phyloP scores from a whole-genome alignment of 177 flowering plant genomes.

The Vitis hybrid region DNA sequence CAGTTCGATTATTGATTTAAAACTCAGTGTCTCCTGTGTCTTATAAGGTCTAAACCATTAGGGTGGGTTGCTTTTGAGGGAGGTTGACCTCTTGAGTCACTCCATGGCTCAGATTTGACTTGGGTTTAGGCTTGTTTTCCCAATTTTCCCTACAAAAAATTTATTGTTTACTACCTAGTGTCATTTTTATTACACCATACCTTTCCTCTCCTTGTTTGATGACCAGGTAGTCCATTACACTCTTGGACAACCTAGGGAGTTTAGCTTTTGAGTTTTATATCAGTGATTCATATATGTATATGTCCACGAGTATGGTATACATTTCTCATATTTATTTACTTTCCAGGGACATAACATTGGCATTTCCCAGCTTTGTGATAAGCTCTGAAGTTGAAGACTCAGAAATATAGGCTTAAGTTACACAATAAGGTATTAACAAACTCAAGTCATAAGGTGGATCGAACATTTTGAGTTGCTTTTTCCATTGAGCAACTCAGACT shows the following conservation, averaged over 20 bases:
- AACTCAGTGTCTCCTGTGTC: not conserved
- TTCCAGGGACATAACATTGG: conserved; percentile 55
- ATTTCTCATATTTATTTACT: not conserved
- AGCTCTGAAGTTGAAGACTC: conserved; percentile 50
- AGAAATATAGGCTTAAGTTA: conserved; percentile 17
- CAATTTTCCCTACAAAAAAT: not conserved
- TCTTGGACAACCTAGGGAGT: not conserved
- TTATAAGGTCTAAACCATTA: not conserved
- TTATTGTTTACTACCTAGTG: not conserved
- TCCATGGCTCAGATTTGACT: not conserved
- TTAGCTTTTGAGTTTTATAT: not conserved
- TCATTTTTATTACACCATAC: not conserved
- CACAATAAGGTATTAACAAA: not conserved
- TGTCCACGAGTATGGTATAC: not conserved
- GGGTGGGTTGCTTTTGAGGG: not conserved
- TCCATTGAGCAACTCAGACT: too few species aligned
- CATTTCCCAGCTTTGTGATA: conserved; percentile 67
- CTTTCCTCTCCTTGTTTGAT: not conserved
- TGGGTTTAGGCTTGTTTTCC: not conserved
- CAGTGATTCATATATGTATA: not conserved
- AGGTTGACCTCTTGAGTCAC: not conserved
- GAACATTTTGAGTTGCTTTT: too few species aligned
- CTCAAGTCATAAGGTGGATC: not conserved
- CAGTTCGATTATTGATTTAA: not conserved
- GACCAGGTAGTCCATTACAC: not conserved